Evolutionary conservation across 1,284 basidiomycete species (phyloP), one percentile per base, ranked within the genome.

Genomic region (Butyriboletus appendiculatus): DNA sequence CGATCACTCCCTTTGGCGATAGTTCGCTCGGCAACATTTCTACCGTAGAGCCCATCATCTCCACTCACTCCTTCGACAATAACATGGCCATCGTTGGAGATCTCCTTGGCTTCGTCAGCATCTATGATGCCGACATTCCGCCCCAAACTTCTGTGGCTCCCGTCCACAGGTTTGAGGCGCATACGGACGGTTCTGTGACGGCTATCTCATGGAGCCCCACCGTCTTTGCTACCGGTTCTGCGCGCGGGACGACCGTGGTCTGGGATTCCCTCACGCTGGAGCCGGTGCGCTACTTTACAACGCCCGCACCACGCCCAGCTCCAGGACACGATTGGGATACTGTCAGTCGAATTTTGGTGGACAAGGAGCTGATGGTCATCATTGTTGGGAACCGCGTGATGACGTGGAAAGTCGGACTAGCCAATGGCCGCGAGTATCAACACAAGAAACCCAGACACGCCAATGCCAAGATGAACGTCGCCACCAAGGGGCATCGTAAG

Each of bases 221-320:
- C 11, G 74, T 82, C 3, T 72, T 90, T 41, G 78, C 83, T 24
- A 84, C 85, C 0, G 88, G 90, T 30, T 85, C 84, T 15, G 76
- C 80, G 2, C 73, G 78, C 9, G 92, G 93, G 4, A 75, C 76
- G 4, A 79, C 88, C 18, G 77, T 75, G 20, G 76, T 87, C 12
- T 90, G 84, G 73, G 88, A 93, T 60, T 78, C 82, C 1, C 75
- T 93, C 50, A 85, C 84, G 0, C 79, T 88, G 49, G 75, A 74
- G 16, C 75, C 72, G 5, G 68, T 88, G 52, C 80, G 81, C 44
- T 76, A 72, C 45, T 86, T 92, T 65, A 63, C 71, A 11, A 77
- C 74, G 2, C 78, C 79, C 39, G 69, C 74, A 14, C 71, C 76
- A 33, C 78, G 76, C 47, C 71, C 67, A 43, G 58, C 60, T 45